Base-by-base conservation (phyloP, 192 early-diverging fungal genomes). In the Paraglomus occultum region DNA sequence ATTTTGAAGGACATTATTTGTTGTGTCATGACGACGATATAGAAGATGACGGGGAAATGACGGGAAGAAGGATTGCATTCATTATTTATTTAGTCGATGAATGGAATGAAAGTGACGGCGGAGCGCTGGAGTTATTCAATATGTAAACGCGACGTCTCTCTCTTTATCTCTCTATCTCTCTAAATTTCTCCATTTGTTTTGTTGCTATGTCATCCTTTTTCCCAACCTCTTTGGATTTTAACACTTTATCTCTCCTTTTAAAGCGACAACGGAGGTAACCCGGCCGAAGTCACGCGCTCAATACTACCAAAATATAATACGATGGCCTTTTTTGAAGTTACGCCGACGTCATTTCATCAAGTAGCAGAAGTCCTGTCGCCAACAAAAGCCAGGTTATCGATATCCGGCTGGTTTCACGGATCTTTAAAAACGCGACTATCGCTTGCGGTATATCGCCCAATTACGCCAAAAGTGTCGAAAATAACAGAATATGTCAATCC, bases 11-110 rank as follows among this genome's bases (percentile, higher is more conserved):
- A 6, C 82, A 84, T 52, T 87, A 89, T 49, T 57, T 91, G 20
- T 74, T 89, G 8, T 91, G 89, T 67, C 89, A 91, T 59, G 89
- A 91, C 55, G 89, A 91, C 53, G 89, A 91, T 70, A 88, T 91
- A 52, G 83, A 84, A 57, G 81, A 81, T 23, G 87, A 82, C 52
- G 65, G 77, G 43, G 23, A 72, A 55, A 75, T 74, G 23, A 70
- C 72, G 14, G 81, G 82, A 15, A 83, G 89, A 18, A 76, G 82
- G 49, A 85, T 91, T 23, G 89, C 89, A 2, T 91, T 89, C 72
- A 91, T 91, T 50, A 80, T 91, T 6, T 91, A 91, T 53, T 71
- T 91, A 53, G 86, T 88, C 15, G 85, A 87, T 48, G 80, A 87
- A 42, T 91, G 89, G 89, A 66, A 65, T n/a, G 80, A 74, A 49